A percentile compares a stretch with the other conserved stretches of the same genome.
Evolutionary conservation across 2,329 filamentous ascomycete genomes (phyloP).

Genomic region (Colletotrichum eleusines): DNA sequence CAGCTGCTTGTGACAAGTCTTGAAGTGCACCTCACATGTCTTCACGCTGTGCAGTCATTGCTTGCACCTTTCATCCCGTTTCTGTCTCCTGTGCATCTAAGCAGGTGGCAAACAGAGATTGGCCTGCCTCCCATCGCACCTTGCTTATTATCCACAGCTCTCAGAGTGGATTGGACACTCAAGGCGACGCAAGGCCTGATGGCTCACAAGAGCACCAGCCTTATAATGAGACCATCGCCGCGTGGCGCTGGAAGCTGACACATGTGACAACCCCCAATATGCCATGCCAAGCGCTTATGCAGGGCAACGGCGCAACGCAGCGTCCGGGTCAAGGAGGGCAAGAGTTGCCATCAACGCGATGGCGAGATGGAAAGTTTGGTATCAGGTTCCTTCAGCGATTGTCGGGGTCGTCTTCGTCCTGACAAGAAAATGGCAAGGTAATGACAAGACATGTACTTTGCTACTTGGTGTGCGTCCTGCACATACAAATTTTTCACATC

Average conservation of each 20-base stretch:
- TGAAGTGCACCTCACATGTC: neutral
- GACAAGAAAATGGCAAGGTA: neutral
- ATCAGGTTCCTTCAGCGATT: neutral
- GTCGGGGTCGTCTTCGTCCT: no score
- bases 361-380: neutral
- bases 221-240: slow-evolving; percentile 11
- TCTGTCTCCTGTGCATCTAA: neutral
- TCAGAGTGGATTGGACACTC: neutral
- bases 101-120: neutral
- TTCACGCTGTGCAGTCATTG: neutral
- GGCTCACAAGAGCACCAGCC: neutral
- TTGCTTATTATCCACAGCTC: neutral
- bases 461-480: no score
- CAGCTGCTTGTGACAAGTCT: slow-evolving; percentile 6
- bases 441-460: neutral
- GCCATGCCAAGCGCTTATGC: neutral
- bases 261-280: slow-evolving; percentile 19
- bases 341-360: neutral
- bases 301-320: neutral
- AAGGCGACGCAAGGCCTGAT: neutral
- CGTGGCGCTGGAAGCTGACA: neutral
- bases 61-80: no score
- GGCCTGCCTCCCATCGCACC: neutral
- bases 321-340: neutral
- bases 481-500: neutral